Percentiles rank a stretch among this genome's conserved stretches.
Evolutionary conservation across 2,329 filamentous ascomycete genomes (phyloP).

Genomic region (Dactylonectria macrodidyma): DNA sequence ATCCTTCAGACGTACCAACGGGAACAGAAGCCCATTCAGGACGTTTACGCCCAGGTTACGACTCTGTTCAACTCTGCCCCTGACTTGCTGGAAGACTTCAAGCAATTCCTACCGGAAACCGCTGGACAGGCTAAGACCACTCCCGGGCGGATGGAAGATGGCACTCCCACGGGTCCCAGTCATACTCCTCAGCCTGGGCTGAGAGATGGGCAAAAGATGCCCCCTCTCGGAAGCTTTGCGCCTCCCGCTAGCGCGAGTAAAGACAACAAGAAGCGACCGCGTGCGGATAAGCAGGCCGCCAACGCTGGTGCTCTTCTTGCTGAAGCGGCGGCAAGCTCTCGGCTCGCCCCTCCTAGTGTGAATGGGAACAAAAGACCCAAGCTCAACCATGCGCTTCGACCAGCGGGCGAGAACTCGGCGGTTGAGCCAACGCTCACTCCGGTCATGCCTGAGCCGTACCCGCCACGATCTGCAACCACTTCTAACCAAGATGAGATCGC

Average conservation of each 20-base stretch:
- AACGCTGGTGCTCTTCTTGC: constrained; percentile 61
- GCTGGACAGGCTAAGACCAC: constrained; percentile 67
- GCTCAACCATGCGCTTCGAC: constrained; percentile 78
- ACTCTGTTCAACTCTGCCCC: constrained; percentile 93
- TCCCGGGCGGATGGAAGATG: constrained; percentile 72
- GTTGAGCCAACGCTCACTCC: constrained; percentile 92
- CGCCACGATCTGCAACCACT: constrained; percentile 80
- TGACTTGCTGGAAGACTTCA: constrained; percentile 97
- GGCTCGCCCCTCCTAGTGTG: constrained; percentile 50
- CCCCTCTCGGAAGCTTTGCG: constrained; percentile 95
- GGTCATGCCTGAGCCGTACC: constrained; percentile 87
- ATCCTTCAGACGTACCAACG: constrained; percentile 98
- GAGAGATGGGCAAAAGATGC: constrained; percentile 82
- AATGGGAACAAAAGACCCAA: constrained; percentile 78
- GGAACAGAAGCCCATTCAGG: constrained; percentile 97
- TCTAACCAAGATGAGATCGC: constrained; percentile 87
- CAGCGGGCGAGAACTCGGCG: constrained; percentile 70
- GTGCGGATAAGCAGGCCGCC: constrained; percentile 69
- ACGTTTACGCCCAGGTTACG: constrained; percentile 98
- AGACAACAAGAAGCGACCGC: constrained; percentile 90
- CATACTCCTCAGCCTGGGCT: constrained; percentile 70
- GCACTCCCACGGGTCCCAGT: constrained; percentile 58
- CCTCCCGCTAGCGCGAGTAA: constrained; percentile 85
- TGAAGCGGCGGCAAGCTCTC: constrained; percentile 58
- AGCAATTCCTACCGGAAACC: constrained; percentile 97